These are phyloP conservation scores for Colletotrichum tofieldiae DNA, from an alignment of 2,329 filamentous ascomycete species.

Conservation along the genomic window DNA sequence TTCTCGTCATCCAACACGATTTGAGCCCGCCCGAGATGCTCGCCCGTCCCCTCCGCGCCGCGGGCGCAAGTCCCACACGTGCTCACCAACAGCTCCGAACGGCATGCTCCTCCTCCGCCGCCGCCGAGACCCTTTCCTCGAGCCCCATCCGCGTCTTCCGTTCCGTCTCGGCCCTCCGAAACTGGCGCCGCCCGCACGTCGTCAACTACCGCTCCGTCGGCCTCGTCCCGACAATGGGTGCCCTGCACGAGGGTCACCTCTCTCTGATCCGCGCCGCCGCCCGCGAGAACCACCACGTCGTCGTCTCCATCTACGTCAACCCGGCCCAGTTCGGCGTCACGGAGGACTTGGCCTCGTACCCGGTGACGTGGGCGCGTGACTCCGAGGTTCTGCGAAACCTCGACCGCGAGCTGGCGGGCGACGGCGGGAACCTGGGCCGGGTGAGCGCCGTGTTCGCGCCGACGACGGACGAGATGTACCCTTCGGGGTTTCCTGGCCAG, in stretches of 20 bases:
- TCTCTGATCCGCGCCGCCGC: slow-evolving; percentile 89
- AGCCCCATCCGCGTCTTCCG: slow-evolving; percentile 81
- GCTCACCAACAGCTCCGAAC: slow-evolving; percentile 38
- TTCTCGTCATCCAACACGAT: slow-evolving; percentile 3
- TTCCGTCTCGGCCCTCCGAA: slow-evolving; percentile 79
- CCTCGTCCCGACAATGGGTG: slow-evolving; percentile 97
- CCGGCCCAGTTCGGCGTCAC: slow-evolving; percentile 93
- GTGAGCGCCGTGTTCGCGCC: slow-evolving; percentile 91
- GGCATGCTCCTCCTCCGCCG: slow-evolving; percentile 46
- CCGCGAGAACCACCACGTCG: slow-evolving; percentile 85
- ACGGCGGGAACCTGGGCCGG: slow-evolving; percentile 73
- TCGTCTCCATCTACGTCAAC: slow-evolving; percentile 96
- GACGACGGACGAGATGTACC: slow-evolving; percentile 88
- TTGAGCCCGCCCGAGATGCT: slow-evolving; percentile 28
- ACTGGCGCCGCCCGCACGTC: slow-evolving; percentile 77
- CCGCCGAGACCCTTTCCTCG: slow-evolving; percentile 66
- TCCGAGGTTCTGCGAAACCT: slow-evolving; percentile 76
- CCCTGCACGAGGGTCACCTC: slow-evolving; percentile 92
- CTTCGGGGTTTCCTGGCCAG: slow-evolving; percentile 81
- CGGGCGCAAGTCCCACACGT: slow-evolving; percentile 24
- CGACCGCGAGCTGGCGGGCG: slow-evolving; percentile 79
- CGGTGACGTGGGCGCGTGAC: slow-evolving; percentile 89
- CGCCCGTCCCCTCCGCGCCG: slow-evolving; percentile 41
- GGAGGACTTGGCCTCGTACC: slow-evolving; percentile 92
- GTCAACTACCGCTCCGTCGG: slow-evolving; percentile 81